A percentile compares a stretch with the other conserved stretches of the same genome.
Evolutionary conservation across 2,329 filamentous ascomycete species (phyloP).

Genomic region (Chrysoporthe austroafricana): DNA sequence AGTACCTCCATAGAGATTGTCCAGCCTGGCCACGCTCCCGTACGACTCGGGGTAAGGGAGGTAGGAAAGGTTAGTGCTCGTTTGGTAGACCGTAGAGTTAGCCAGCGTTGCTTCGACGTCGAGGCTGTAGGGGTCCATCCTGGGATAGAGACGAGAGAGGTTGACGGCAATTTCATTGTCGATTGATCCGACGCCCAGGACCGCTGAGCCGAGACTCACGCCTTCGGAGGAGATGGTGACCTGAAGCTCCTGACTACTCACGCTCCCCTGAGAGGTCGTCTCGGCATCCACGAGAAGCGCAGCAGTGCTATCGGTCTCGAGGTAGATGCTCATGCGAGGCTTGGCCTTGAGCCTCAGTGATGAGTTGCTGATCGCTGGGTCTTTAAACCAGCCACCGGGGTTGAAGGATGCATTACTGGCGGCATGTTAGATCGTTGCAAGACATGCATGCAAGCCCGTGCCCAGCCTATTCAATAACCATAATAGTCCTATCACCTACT

Average conservation of each 20-base stretch:
- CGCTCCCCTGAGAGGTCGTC: slow-evolving; percentile 44
- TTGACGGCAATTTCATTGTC: slow-evolving; percentile 28
- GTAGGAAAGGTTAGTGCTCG: slow-evolving; percentile 27
- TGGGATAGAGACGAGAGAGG: slow-evolving; percentile 20
- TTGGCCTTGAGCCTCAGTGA: slow-evolving; percentile 49
- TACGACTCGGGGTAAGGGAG: slow-evolving; percentile 29
- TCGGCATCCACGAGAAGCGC: slow-evolving; percentile 48
- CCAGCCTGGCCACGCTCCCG: slow-evolving; percentile 31
- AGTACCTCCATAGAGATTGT: slow-evolving; percentile 31
- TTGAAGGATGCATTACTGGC: slow-evolving; percentile 49
- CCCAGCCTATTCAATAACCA: neutral
- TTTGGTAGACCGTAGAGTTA: slow-evolving; percentile 24
- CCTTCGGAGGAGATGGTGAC: slow-evolving; percentile 22
- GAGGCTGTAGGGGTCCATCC: slow-evolving; percentile 27
- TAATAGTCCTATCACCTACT: slow-evolving; percentile 13
- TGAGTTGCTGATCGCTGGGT: slow-evolving; percentile 41
- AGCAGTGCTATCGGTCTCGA: slow-evolving; percentile 42
- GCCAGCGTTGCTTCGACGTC: slow-evolving; percentile 22
- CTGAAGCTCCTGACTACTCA: slow-evolving; percentile 31
- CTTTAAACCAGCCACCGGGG: slow-evolving; percentile 50
- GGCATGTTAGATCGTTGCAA: neutral
- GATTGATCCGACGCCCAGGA: slow-evolving; percentile 26
- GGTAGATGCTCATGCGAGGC: slow-evolving; percentile 52
- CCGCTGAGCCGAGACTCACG: slow-evolving; percentile 15
- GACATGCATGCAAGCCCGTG: neutral